Evolutionary conservation across 148 eudicot genomes (phyloP), one percentile per base, ranked within the genome.

Genomic region (Spergularia marina): DNA sequence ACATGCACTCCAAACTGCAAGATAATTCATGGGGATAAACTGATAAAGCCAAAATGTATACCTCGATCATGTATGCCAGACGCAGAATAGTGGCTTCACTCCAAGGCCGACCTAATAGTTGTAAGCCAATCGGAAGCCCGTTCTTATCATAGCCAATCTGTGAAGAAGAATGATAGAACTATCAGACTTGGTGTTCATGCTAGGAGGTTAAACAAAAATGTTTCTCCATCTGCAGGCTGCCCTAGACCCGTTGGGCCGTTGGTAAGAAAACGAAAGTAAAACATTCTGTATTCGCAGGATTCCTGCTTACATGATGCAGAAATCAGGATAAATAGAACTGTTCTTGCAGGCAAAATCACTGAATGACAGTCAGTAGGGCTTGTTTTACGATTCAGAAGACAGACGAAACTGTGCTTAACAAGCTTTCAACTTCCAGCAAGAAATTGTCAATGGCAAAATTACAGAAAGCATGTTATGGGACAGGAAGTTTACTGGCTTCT

Each of bases 61-160:
- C 98, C 99, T 92, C 98, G 2, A 92, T 52, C 5, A 87, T 83
- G 69, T 92, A 92, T 59, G 99, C 99, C 79, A 96, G 65, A 53
- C 97, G 94, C 82, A 92, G 76, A 65, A 96, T 77, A 36, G 99
- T 76, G 63, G 99, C 98, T 85, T 96, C 99, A 56, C 75, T 83
- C 99, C 99, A 96, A 53, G 99, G 98, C 4, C 93, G 93, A 25
- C 99, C 99, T 55, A 96, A 70, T 53, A 96, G 77, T 60, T 96
- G 99, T 76, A 96, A 78, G 69, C 99, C 99, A 39, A 96, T 96
- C 9, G 98, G 99, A 54, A 96, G 95, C 57, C 99, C 99, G 65
- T 91, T 82, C 78, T 96, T 87, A 79, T 96, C 99, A 68, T 91
- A 96, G 21, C 99, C 99, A 76, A 96, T 87, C 99, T 96, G 87